phyloP scores from a whole-genome alignment of 805 yeast genomes.

The Kazachstania kunashirensis region DNA sequence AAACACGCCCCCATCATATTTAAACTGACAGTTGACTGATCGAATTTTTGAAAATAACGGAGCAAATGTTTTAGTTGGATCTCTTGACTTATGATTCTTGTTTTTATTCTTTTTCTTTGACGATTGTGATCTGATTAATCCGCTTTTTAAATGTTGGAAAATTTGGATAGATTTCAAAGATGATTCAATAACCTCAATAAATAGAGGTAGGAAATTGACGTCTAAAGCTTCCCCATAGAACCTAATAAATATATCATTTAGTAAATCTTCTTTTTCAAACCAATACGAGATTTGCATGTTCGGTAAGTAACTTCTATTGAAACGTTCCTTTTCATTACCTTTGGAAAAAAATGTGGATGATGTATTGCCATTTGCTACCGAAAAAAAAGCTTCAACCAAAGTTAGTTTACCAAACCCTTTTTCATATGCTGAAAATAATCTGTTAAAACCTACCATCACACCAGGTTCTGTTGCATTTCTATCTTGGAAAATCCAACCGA shows the following conservation, averaged over 20 bases:
- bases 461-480: constrained; percentile 46
- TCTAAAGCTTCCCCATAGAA: constrained; percentile 64
- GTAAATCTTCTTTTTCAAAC: constrained; percentile 16
- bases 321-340: constrained; percentile 37
- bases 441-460: constrained; percentile 66
- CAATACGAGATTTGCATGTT: constrained; percentile 44
- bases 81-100: constrained; percentile 1
- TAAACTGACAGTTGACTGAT: constrained; percentile 42
- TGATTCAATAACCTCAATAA: constrained; percentile 46
- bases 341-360: constrained; percentile 41
- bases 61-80: constrained; percentile 7
- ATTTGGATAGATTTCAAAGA: constrained; percentile 38
- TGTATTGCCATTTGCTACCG: constrained; percentile 57
- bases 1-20: constrained; percentile 64
- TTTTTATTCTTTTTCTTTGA: neutral
- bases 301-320: constrained; percentile 61
- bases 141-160: constrained; percentile 31
- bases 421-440: constrained; percentile 56
- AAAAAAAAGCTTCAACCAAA: constrained; percentile 55
- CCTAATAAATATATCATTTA: constrained; percentile 41
- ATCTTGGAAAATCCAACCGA: constrained; percentile 69
- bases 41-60: constrained; percentile 22
- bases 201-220: constrained; percentile 49
- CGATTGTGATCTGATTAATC: constrained; percentile 6
- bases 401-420: constrained; percentile 57